Evolutionary conservation across 1,284 basidiomycete species (phyloP), one percentile per base, ranked within the genome.

Genomic region (Irpex rosettiformis): DNA sequence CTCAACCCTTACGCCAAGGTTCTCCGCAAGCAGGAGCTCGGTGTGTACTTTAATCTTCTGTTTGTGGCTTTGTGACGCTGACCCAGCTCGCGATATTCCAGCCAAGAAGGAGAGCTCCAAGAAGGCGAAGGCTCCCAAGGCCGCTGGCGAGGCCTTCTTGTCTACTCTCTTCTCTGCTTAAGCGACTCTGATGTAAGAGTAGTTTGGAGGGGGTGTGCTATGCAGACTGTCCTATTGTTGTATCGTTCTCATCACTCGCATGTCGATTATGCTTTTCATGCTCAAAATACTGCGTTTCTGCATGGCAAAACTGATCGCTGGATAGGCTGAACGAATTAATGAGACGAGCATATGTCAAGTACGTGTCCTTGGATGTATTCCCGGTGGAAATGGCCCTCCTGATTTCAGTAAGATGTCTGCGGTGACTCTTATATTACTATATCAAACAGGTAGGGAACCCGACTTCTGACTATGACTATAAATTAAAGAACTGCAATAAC

Each of bases 1-100:
- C 86, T 99, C 79, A 99, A 99, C 87, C 97, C 97, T 58, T 99
- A 99, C 80, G 96, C 96, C 72, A 97, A 96, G 86, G 91, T 90
- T 58, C 77, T 94, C 70, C 89, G 93, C 75, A 83, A 90, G 70
- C 91, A 94, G 73, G 93, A 96, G 73, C 77, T 95, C 64, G 81
- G 89, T 92, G 75, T 60, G 89, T 89, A 37, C 10, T 37, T 37
- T 37, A 8, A 37, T 16, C 25, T 16, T 37, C 33, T 37, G 16
- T 37, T 37, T n/a, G n/a, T n/a, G n/a, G n/a, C n/a, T n/a, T n/a
- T n/a, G 33, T 37, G 33, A 37, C 16, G 33, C 33, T n/a, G n/a
- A n/a, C n/a, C n/a, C n/a, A n/a, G n/a, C n/a, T n/a, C n/a, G n/a
- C n/a, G n/a, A n/a, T 8, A 37, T 37, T 64, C 55, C 65, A 89